Evolutionary conservation across 768 basidiomycete species (phyloP), one percentile per base, ranked within the genome.

Genomic region (Suillus variegatus): DNA sequence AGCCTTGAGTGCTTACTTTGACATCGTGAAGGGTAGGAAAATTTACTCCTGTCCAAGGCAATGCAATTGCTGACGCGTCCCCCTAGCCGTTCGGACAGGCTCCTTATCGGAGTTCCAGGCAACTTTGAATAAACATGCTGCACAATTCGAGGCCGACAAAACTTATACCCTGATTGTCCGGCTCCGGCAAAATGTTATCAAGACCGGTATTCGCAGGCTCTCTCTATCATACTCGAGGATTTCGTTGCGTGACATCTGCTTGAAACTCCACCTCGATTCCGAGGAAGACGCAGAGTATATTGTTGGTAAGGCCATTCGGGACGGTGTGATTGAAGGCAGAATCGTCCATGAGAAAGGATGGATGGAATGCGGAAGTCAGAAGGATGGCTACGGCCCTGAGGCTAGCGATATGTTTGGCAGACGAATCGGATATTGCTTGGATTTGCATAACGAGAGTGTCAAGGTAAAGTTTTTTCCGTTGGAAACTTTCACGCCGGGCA

Each of bases 231-330:
- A 99, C 81, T 93, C 94, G 4, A 91, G 94, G 52, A 99, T 99
- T 75, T 94, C 94, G 12, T 85, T 99, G 32, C 88, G 92, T 41
- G 95, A 98, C 71, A 94, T 99, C 68, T 95, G 94, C 72, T 84
- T 94, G 66, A 98, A 99, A 80, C 88, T 97, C 38, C 88, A 95
- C 69, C 85, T 99, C 46, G 96, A 98, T 77, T 93, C 92, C 28
- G 97, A 98, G 74, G 97, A 98, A 77, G 97, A 99, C 71, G 96
- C 96, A 2, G 97, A 98, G 78, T 98, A 98, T 78, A 95, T 98
- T 64, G 97, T 97, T 3, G 95, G 95, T 46, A 99, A 98, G 79
- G 96, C 97, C 10, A 97, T 98, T 75, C 85, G 97, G 28, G 97
- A 98, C 76, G 96, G 94, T 18, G 95, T 99, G 58, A 96, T 99